A percentile compares a stretch with the other conserved stretches of the same genome.
Conservation (phyloP, 352 stramenopile species). For the Globisporangium spiculum region DNA sequence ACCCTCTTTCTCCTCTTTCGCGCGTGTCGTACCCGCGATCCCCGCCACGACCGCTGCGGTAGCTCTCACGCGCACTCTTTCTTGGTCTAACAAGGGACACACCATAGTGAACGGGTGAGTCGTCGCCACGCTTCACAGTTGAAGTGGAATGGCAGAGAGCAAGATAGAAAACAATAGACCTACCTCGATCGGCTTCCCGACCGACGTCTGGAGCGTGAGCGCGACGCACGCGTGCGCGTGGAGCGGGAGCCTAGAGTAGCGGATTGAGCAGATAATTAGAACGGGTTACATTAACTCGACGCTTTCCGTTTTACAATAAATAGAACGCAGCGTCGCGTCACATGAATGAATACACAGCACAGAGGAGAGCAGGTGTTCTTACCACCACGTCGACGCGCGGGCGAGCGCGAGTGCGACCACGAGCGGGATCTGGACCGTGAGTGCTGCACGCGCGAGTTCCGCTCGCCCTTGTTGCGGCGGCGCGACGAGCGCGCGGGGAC, state of each 20-base stretch:
- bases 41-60: not conserved
- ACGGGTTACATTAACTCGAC: not conserved
- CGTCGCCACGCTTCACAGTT: not conserved
- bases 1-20: not conserved
- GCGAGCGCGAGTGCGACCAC: conserved; percentile 16
- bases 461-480: conserved; percentile 10
- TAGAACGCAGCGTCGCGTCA: not conserved
- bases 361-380: not conserved
- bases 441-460: not conserved
- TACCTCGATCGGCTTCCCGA: conserved; percentile 18
- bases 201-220: conserved; percentile 18
- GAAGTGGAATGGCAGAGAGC: too few species aligned
- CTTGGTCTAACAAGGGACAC: conserved; percentile 4
- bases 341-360: not conserved
- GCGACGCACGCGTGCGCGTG: conserved; percentile 5
- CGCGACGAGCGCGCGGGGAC: conserved; percentile 4
- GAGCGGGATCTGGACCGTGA: conserved; percentile 2
- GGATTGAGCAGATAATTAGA: not conserved
- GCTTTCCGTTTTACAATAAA: not conserved
- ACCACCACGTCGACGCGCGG: conserved; percentile 14
- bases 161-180: not conserved
- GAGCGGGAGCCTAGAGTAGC: conserved; percentile 15
- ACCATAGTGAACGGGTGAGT: not conserved
- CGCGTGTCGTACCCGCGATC: conserved; percentile 7
- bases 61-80: conserved; percentile 13